Evolutionary conservation across 805 yeast species (phyloP).

Genomic region (Debaryomyces hansenii): DNA sequence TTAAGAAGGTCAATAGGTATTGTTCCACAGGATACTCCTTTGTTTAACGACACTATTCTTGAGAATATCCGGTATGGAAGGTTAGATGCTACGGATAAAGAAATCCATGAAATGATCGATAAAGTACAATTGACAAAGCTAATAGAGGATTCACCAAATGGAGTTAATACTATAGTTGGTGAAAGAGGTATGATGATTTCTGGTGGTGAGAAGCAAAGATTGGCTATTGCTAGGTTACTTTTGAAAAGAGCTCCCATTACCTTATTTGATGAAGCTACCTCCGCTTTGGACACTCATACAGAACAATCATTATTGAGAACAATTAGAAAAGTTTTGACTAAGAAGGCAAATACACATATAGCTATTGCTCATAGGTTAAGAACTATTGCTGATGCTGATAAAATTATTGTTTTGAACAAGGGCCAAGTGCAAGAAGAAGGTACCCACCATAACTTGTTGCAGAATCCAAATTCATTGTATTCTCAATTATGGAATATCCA

Average conservation of each 20-base stretch:
- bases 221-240: conserved; percentile 90
- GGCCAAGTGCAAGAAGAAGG: conserved; percentile 91
- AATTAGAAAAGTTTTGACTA: conserved; percentile 61
- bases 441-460: conserved; percentile 64
- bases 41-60: conserved; percentile 85
- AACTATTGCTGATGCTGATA: conserved; percentile 92
- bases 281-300: conserved; percentile 95
- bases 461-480: conserved; percentile 60
- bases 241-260: conserved; percentile 85
- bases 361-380: conserved; percentile 93
- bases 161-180: conserved; percentile 84
- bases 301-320: conserved; percentile 82
- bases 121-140: conserved; percentile 69
- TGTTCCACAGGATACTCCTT: conserved; percentile 97
- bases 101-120: conserved; percentile 61
- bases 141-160: conserved; percentile 75
- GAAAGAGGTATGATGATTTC: conserved; percentile 99
- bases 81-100: conserved; percentile 68
- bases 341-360: conserved; percentile 68
- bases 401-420: conserved; percentile 78
- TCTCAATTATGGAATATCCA: conserved; percentile 88
- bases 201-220: conserved; percentile 97
- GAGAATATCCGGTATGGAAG: conserved; percentile 89
- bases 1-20: conserved; percentile 78
- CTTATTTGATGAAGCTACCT: conserved; percentile 95